Conservation (phyloP, 257 asterid species). For the Jacaranda copaia region DNA sequence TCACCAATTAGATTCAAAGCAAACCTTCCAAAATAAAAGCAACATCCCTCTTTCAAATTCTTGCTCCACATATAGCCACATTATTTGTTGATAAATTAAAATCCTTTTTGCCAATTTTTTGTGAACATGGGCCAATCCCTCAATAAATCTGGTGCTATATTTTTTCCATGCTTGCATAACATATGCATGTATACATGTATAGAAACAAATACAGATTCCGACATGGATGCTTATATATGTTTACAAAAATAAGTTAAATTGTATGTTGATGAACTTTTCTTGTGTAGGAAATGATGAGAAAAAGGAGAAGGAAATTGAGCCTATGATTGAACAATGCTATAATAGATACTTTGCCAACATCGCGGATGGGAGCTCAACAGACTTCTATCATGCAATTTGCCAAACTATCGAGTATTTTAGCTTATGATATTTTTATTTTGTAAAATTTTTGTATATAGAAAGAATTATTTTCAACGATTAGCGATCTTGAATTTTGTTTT, state of each 20-base stretch:
- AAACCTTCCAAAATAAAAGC: not conserved
- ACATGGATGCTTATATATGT: not conserved
- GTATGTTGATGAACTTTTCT: not conserved
- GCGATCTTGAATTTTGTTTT: not conserved
- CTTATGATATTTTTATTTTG: not conserved
- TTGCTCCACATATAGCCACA: not conserved
- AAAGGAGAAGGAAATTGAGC: conserved; percentile 44
- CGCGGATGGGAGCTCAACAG: conserved; percentile 49
- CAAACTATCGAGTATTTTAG: conserved; percentile 63
- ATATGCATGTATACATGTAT: not conserved
- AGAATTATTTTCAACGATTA: not conserved
- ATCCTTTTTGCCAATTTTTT: conserved; percentile 8
- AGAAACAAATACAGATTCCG: not conserved
- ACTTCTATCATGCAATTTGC: conserved; percentile 74
- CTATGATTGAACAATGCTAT: conserved; percentile 54
- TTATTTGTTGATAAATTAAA: not conserved
- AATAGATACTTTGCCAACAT: conserved; percentile 50
- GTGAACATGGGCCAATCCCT: conserved; percentile 58
- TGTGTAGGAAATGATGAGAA: conserved; percentile 61
- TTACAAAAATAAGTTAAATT: not conserved
- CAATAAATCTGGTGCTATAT: conserved; percentile 51
- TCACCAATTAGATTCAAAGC: conserved; percentile 25
- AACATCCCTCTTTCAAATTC: not conserved
- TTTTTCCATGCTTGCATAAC: not conserved
- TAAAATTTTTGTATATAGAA: not conserved